phyloP scores from a whole-genome alignment of 2,329 filamentous ascomycete species.

The Paecilomyces formosus region DNA sequence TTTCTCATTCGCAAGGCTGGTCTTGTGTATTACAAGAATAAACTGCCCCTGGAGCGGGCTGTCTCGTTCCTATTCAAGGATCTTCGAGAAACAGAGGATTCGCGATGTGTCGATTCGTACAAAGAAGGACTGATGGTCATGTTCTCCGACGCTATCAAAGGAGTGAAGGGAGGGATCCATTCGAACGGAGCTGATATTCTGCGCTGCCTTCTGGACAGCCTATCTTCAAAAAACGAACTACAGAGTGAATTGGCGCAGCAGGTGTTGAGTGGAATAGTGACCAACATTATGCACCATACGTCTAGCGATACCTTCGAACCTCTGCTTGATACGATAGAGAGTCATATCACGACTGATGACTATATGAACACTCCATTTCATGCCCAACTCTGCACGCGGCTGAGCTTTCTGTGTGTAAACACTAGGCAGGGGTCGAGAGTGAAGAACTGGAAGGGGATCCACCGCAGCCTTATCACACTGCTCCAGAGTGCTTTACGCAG shows the following conservation, averaged over 20 bases:
- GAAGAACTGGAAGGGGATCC: slow-evolving; percentile 59
- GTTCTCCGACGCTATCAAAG: slow-evolving; percentile 73
- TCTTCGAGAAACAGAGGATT: slow-evolving; percentile 37
- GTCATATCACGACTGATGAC: slow-evolving; percentile 33
- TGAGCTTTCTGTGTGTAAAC: slow-evolving; percentile 57
- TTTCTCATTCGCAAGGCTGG: slow-evolving; percentile 89
- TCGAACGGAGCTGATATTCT: slow-evolving; percentile 50
- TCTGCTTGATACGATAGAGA: slow-evolving; percentile 56
- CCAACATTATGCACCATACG: slow-evolving; percentile 76
- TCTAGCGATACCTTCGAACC: slow-evolving; percentile 65
- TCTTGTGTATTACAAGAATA: slow-evolving; percentile 65
- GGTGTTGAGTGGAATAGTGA: slow-evolving; percentile 67
- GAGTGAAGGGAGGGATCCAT: slow-evolving; percentile 52
- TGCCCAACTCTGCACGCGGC: slow-evolving; percentile 30
- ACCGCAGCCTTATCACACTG: slow-evolving; percentile 49
- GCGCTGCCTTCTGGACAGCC: slow-evolving; percentile 39
- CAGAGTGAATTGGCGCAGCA: slow-evolving; percentile 41
- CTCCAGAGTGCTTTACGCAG: slow-evolving; percentile 34
- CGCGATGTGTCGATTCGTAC: slow-evolving; percentile 50
- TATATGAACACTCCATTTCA: slow-evolving; percentile 32
- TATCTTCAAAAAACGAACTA: slow-evolving; percentile 19
- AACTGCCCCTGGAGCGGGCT: slow-evolving; percentile 60
- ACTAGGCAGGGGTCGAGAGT: slow-evolving; percentile 77
- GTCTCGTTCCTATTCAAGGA: slow-evolving; percentile 66
- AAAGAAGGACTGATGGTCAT: slow-evolving; percentile 85